A percentile compares a stretch with the other conserved stretches of the same genome.
phyloP scores from a whole-genome alignment of 306 rosid genomes.

The Aeschynomene evenia region DNA sequence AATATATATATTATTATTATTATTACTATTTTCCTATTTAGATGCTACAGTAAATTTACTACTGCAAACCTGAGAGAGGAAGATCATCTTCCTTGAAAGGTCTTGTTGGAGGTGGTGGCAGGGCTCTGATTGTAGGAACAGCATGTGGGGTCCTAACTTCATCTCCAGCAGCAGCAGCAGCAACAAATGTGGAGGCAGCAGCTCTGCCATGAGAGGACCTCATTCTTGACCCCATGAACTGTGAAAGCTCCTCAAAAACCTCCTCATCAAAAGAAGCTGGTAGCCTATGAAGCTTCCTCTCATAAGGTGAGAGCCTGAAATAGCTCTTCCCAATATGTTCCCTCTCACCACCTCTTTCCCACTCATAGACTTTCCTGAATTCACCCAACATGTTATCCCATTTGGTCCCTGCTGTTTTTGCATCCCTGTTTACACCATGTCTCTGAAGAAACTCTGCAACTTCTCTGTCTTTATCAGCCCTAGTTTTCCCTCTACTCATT shows the following conservation, averaged over 20 bases:
- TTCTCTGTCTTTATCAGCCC: conserved; percentile 88
- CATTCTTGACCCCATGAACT: conserved; percentile 86
- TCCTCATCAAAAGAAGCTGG: conserved; percentile 98
- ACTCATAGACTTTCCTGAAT: conserved; percentile 89
- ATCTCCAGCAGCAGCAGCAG: conserved; percentile 40
- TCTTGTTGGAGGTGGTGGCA: conserved; percentile 59
- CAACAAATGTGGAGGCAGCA: conserved; percentile 34
- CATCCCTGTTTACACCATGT: conserved; percentile 78
- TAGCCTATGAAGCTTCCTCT: conserved; percentile 83
- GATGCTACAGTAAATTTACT: neutral
- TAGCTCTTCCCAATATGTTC: conserved; percentile 88
- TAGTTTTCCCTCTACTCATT: conserved; percentile 61
- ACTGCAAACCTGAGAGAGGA: conserved; percentile 51
- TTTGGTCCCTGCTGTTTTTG: conserved; percentile 89
- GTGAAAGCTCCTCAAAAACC: conserved; percentile 89
- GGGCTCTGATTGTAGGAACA: conserved; percentile 30
- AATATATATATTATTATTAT: too few relatives aligned
- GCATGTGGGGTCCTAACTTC: conserved; percentile 31
- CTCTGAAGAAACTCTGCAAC: conserved; percentile 78
- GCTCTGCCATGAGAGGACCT: conserved; percentile 57
- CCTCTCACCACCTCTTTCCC: conserved; percentile 92
- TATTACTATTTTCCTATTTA: neutral
- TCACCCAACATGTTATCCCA: conserved; percentile 99
- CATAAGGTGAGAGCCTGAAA: conserved; percentile 92
- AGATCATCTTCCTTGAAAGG: conserved; percentile 65